Conservation (phyloP, 2,329 filamentous ascomycete genomes). For the Fusarium guadeloupense region DNA sequence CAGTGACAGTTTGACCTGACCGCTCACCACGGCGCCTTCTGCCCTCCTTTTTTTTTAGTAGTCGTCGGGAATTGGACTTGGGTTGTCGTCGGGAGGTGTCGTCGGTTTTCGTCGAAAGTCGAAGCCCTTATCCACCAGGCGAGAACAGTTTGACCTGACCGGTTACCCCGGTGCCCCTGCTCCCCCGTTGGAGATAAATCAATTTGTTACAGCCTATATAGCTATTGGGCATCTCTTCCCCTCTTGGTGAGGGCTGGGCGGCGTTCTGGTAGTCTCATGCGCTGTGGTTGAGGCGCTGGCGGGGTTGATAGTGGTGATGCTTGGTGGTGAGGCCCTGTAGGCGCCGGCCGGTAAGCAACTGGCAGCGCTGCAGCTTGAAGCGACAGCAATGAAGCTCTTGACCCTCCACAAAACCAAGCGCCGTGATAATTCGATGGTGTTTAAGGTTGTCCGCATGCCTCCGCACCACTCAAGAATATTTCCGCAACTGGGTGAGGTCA, state of each 20-base stretch:
- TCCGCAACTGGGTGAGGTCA: constrained; percentile 1
- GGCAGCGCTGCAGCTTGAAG: not conserved
- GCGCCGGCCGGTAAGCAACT: constrained; percentile 1
- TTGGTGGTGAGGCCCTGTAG: not conserved
- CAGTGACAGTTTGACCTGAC: constrained; percentile 43
- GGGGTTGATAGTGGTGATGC: constrained; percentile 1
- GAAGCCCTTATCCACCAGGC: constrained; percentile 22
- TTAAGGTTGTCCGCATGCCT: constrained; percentile 6
- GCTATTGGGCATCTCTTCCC: not conserved
- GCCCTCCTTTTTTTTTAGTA: constrained; percentile 5
- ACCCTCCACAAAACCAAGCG: not conserved
- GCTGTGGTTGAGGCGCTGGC: not conserved
- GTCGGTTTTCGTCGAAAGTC: not conserved
- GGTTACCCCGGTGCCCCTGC: constrained; percentile 41
- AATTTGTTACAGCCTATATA: constrained; percentile 14
- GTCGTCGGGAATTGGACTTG: constrained; percentile 28
- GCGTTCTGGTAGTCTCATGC: not conserved
- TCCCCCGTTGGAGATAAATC: constrained; percentile 11
- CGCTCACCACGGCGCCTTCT: constrained; percentile 40
- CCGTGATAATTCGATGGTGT: constrained; percentile 20
- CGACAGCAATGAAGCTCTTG: constrained; percentile 15
- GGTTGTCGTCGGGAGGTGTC: not conserved
- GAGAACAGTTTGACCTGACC: constrained; percentile 44
- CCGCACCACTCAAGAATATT: not conserved
- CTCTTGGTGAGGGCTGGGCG: not conserved